Percentiles rank a stretch among this genome's conserved stretches.
These are phyloP conservation scores for Kregervanrija delftensis DNA, from an alignment of 805 yeast species.

Conservation along the genomic window DNA sequence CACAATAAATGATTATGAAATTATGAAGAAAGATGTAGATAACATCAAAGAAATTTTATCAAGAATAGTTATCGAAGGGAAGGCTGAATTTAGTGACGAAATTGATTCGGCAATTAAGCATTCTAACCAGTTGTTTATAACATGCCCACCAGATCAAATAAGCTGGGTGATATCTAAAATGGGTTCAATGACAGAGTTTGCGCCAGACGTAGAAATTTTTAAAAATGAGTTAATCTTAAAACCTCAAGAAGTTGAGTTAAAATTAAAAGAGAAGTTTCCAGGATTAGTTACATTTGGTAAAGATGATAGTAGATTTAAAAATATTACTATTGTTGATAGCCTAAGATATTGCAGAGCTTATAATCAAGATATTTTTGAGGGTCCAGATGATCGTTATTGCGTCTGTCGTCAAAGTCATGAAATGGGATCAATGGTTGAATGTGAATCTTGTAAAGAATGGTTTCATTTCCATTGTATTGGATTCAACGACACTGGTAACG, in stretches of 20 bases:
- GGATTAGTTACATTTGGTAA: conserved; percentile 2
- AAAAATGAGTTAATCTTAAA: conserved; percentile 3
- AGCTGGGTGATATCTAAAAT: not conserved
- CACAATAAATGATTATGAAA: conserved; percentile 1
- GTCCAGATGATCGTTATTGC: conserved; percentile 35
- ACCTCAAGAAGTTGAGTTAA: not conserved
- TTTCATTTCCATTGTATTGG: conserved; percentile 57
- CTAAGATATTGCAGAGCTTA: conserved; percentile 3
- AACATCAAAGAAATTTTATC: not conserved
- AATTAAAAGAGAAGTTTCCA: conserved; percentile 5
- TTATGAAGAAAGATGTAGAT: not conserved
- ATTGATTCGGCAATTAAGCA: not conserved
- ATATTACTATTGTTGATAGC: conserved; percentile 3
- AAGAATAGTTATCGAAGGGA: not conserved
- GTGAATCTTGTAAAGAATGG: conserved; percentile 69
- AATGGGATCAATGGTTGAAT: conserved; percentile 58
- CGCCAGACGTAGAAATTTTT: not conserved
- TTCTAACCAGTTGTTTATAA: too few species aligned
- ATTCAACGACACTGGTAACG: conserved; percentile 21
- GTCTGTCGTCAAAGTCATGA: conserved; percentile 53
- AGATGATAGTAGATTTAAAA: conserved; percentile 7
- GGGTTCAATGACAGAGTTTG: conserved; percentile 1
- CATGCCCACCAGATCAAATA: too few species aligned
- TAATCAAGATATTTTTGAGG: conserved; percentile 14
- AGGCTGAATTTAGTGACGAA: not conserved